Percentiles rank a stretch among this genome's conserved stretches.
Evolutionary conservation across 2,329 filamentous ascomycete species (phyloP).

Genomic region (Colletotrichum sp.): DNA sequence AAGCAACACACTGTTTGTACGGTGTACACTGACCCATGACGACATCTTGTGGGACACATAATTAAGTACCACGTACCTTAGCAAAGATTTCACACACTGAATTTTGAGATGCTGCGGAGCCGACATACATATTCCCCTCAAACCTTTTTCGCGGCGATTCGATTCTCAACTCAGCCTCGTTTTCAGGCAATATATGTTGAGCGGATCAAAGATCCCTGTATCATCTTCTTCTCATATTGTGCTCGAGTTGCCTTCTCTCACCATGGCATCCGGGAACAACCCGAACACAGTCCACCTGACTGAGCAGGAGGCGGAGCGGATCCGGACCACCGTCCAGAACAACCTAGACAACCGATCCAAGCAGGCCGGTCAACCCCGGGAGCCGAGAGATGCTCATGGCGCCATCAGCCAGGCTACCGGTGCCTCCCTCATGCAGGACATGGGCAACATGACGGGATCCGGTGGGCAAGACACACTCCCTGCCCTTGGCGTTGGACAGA

Average conservation of each 20-base stretch:
- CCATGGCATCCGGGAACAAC: background rate
- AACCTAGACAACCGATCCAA: conserved; percentile 25
- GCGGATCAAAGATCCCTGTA: background rate
- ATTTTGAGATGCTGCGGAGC: background rate
- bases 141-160: background rate
- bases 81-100: background rate
- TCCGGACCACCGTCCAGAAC: conserved; percentile 28
- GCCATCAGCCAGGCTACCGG: conserved; percentile 13
- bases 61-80: background rate
- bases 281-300: conserved; percentile 36
- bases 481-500: conserved; percentile 30
- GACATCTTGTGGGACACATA: background rate
- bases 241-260: background rate
- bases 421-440: conserved; percentile 36
- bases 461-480: conserved; percentile 27
- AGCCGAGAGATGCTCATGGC: conserved; percentile 8
- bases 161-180: background rate
- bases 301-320: conserved; percentile 31
- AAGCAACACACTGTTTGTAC: fast-evolving
- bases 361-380: conserved; percentile 24
- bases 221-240: fast-evolving
- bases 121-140: background rate
- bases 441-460: conserved; percentile 25
- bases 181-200: background rate
- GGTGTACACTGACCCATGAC: background rate